Conservation (phyloP, 1,284 basidiomycete genomes). For the Puccinia polysora region DNA sequence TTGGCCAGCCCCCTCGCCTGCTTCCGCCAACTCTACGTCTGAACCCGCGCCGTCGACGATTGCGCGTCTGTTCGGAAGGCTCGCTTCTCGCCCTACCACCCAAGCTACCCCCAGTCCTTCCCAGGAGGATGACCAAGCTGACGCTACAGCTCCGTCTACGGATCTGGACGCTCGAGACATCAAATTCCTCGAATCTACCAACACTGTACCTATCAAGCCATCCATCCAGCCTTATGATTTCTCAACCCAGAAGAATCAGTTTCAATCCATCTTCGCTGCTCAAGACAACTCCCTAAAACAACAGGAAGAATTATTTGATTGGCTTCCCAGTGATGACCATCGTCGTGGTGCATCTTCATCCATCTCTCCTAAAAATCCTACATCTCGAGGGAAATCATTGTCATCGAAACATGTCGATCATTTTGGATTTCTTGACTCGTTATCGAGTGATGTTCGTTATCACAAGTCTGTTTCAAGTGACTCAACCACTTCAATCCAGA, state of each 20-base stretch:
- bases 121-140: not conserved
- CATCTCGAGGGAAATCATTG: not conserved
- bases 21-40: slow-evolving; percentile 8
- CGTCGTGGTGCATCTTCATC: not conserved
- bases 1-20: slow-evolving; percentile 7
- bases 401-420: slow-evolving; percentile 2
- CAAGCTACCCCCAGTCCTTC: slow-evolving; percentile 10
- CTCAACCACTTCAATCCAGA: not conserved
- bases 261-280: not conserved
- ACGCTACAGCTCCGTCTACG: slow-evolving; percentile 12
- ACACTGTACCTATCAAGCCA: slow-evolving; percentile 28
- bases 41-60: slow-evolving; percentile 26
- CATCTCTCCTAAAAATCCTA: not conserved
- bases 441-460: not conserved
- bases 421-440: slow-evolving; percentile 27
- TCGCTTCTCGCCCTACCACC: slow-evolving; percentile 17
- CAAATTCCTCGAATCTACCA: slow-evolving; percentile 17
- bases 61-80: slow-evolving; percentile 35
- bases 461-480: slow-evolving; percentile 4
- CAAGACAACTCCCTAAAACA: not conserved
- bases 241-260: not conserved
- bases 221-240: slow-evolving; percentile 21
- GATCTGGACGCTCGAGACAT: slow-evolving; percentile 33
- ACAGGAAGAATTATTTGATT: slow-evolving; percentile 6
- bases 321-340: not conserved